Base-by-base conservation (phyloP, 306 rosid species). In the Cajanus cajan region DNA sequence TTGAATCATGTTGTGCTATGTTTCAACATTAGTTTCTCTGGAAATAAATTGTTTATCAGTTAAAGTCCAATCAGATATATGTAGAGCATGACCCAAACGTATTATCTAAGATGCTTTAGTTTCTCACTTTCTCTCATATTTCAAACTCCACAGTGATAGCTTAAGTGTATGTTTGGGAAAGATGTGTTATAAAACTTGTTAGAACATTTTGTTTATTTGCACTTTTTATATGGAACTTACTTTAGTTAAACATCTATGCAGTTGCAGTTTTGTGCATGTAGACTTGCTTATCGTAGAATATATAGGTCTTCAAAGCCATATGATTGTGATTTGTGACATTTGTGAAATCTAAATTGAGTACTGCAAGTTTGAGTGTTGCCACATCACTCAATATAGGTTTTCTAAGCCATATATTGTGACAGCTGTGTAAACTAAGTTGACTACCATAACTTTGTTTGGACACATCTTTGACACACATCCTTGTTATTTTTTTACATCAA, bases 101-200 rank as follows among this genome's bases (percentile, higher is more conserved):
- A 16, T 80, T 39, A 47, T 57, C 83, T 62, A 4, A 4, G 48
- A 80, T 50, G 45, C 65, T 71, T 33, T 79, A 79, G 72, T 48
- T 79, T 62, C 54, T 68, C 64, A 51, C 18, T 28, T 3, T 28
- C 31, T 28, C 31, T 28, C 31, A 34, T 54, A 37, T 76, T 62
- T 47, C 21, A 47, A 62, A 63, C 47, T 44, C 45, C 51, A 48
- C 14, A 22, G 44, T 51, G 80, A 15, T 13, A 21, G 52, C 12
- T 50, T 22, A 77, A 77, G 12, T 50, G 41, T 33, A 24, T 28
- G 31, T 28, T 28, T 28, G 31, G 31, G 31, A 28, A 28, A 28
- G 31, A 28, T 39, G 50, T 22, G 21, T 12, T 74, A 16, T 57
- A 43, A 41, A 44, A 25, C 59, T 11, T 25, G 37, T 8, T 24